Evolutionary conservation across 1,284 basidiomycete genomes (phyloP).

Genomic region (Moniliophthora roreri): DNA sequence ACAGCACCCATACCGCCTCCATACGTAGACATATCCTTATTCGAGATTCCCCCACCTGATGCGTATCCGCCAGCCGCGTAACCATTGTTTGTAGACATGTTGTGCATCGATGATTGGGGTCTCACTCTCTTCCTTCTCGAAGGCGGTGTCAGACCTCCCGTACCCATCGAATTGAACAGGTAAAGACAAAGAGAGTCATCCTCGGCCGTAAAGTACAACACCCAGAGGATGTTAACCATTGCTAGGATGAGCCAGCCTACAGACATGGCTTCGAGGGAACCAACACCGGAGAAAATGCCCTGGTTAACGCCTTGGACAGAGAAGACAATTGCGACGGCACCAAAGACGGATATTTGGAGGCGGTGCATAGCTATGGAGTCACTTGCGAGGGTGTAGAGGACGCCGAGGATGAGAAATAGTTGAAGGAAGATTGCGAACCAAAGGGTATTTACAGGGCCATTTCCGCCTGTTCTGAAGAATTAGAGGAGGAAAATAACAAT

Average conservation of each 20-base stretch:
- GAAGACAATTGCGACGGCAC: slow-evolving; percentile 86
- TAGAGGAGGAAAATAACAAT: slow-evolving; percentile 11
- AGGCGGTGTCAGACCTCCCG: slow-evolving; percentile 82
- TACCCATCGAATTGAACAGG: slow-evolving; percentile 85
- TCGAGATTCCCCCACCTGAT: slow-evolving; percentile 63
- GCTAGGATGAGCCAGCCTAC: slow-evolving; percentile 94
- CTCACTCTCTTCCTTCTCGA: slow-evolving; percentile 68
- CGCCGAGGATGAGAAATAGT: slow-evolving; percentile 78
- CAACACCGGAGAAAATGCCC: slow-evolving; percentile 53
- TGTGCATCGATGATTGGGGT: slow-evolving; percentile 56
- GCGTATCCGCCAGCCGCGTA: slow-evolving; percentile 54
- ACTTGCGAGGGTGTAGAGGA: slow-evolving; percentile 80
- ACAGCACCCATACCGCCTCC: slow-evolving; percentile 31
- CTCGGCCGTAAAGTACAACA: slow-evolving; percentile 94
- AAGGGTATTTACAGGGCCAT: slow-evolving; percentile 59
- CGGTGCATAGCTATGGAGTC: slow-evolving; percentile 85
- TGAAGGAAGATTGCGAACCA: slow-evolving; percentile 96
- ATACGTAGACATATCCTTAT: slow-evolving; percentile 52
- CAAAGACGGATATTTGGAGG: slow-evolving; percentile 87
- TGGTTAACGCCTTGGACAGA: slow-evolving; percentile 76
- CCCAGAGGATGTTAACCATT: slow-evolving; percentile 91
- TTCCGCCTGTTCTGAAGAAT: slow-evolving; percentile 35
- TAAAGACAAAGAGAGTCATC: slow-evolving; percentile 86
- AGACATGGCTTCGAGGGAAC: slow-evolving; percentile 78
- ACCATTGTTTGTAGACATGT: slow-evolving; percentile 60